These are phyloP conservation scores for Fusarium globosum DNA, from an alignment of 2,329 filamentous ascomycete species.

Conservation along the genomic window DNA sequence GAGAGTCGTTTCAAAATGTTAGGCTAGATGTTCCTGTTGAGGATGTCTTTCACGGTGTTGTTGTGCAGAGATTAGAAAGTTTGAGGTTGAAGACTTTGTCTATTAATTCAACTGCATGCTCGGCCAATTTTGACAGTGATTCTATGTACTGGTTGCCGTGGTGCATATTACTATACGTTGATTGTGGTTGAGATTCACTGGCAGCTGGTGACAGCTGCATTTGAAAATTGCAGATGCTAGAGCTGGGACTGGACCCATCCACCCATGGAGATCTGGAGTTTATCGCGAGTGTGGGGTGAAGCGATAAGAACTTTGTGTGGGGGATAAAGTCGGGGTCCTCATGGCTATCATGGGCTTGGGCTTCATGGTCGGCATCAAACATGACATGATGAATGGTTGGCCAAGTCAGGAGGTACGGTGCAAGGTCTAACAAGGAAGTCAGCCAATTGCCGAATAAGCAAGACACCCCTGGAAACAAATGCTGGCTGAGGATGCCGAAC, in stretches of 20 bases:
- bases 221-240: neutral
- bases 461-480: neutral
- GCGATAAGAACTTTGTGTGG: constrained; percentile 34
- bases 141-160: constrained; percentile 1
- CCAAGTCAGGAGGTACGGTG: neutral
- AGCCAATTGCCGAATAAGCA: neutral
- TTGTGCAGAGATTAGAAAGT: neutral
- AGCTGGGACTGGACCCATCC: constrained; percentile 13
- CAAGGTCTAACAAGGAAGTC: neutral
- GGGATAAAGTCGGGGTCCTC: constrained; percentile 21
- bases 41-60: neutral
- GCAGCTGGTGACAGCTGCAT: constrained; percentile 13
- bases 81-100: neutral
- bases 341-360: constrained; percentile 1
- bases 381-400: neutral
- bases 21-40: neutral
- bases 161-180: neutral
- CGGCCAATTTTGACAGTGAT: neutral
- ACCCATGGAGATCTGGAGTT: constrained; percentile 27
- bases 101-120: neutral
- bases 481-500: constrained; percentile 32
- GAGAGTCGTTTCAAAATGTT: neutral
- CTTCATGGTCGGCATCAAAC: neutral
- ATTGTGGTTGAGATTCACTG: constrained; percentile 17
- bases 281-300: constrained; percentile 38